Percentiles rank a stretch among this genome's conserved stretches.
Conservation (phyloP, 176 grass and related monocot species). For the Musa itinerans region DNA sequence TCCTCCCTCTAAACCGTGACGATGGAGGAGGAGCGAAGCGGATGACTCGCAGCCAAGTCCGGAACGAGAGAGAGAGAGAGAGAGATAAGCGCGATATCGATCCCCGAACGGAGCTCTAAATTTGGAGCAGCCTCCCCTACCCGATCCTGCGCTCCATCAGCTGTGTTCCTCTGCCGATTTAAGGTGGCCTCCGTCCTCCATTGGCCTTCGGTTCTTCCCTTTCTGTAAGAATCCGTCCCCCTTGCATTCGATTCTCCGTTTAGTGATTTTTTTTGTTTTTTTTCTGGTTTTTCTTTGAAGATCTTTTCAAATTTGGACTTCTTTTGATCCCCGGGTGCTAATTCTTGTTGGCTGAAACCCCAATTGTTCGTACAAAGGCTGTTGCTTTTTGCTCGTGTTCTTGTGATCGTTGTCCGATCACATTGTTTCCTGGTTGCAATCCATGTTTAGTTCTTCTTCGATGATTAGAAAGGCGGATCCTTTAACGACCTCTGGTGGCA, state of each 20-base stretch:
- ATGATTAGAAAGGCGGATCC: neutral
- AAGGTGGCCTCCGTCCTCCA: neutral
- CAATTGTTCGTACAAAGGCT: too few relatives aligned
- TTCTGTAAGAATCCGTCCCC: neutral
- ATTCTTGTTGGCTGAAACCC: too few relatives aligned
- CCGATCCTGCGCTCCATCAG: neutral
- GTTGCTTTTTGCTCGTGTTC: too few relatives aligned
- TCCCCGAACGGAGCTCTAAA: neutral
- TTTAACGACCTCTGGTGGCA: neutral
- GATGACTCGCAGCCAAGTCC: neutral
- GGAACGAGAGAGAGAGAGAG: neutral
- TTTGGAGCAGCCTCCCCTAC: neutral
- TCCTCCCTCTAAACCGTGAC: neutral
- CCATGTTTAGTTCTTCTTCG: too few relatives aligned
- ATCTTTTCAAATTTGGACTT: neutral
- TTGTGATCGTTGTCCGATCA: neutral
- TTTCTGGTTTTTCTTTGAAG: neutral
- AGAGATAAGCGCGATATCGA: neutral
- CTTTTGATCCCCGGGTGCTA: neutral
- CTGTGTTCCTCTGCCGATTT: neutral
- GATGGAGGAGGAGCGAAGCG: neutral
- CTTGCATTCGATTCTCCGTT: neutral
- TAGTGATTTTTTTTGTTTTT: too few relatives aligned
- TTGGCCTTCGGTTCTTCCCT: neutral
- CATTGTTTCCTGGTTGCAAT: neutral